Base-by-base conservation (phyloP, 768 basidiomycete species). In the Leccinum disarticulatum region DNA sequence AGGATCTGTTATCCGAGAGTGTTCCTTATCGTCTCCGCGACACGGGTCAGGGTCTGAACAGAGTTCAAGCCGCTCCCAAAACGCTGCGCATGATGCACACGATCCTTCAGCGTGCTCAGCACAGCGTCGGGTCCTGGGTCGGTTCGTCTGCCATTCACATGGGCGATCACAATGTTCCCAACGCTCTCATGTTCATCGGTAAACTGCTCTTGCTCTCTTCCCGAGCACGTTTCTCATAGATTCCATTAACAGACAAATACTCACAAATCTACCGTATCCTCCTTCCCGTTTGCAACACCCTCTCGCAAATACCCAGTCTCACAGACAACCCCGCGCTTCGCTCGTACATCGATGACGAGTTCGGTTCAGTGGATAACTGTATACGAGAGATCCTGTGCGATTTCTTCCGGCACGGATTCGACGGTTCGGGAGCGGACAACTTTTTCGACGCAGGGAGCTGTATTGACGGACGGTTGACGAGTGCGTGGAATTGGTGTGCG, bases 401-500 rank as follows among this genome's bases (percentile, higher is more conserved):
- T 73, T 93, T 94, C 77, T 93, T 93, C 76, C 79, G 88, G 52
- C 92, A 94, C 65, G 92, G 87, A 1, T 93, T 93, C 69, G 91
- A 94, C 72, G 92, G 92, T 1, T 91, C 89, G 27, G 92, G 92
- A n/a, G 92, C 91, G 3, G 91, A 93, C 68, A 93, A 91, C 71
- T 93, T 91, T 77, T 92, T 88, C 70, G 91, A 93, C 69, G 92
- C 91, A 41, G 91, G 92, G 17, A 91, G 88, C 25, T 84, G 82
- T 65, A 93, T 93, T 64, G 91, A 93, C 66, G 91, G 91, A 13
- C 81, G 92, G 4, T 73, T 94, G 67, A 94, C 92, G 31, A 92
- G 90, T 71, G 92, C 92, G 4, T 94, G 92, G 92, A 92, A 94
- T 70, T 94, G 92, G 92, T 94, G 92, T 75, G 85, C 87, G 52